Evolutionary conservation across 2,329 filamentous ascomycete genomes (phyloP).

Genomic region (Curvularia hawaiiensis): DNA sequence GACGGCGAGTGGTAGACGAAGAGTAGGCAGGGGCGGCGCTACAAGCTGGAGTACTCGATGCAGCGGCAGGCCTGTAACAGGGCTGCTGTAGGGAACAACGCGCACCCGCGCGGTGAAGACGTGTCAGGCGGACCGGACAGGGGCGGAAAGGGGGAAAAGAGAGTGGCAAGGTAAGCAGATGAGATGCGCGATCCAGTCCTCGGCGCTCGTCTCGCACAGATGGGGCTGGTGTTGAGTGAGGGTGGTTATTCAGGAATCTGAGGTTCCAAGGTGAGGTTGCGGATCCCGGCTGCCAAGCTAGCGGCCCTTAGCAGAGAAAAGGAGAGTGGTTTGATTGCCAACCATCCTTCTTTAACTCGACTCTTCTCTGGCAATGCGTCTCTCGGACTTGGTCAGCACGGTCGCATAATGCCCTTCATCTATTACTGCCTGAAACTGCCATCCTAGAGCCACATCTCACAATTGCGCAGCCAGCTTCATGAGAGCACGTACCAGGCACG

Average conservation of each 20-base stretch:
- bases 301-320: slow-evolving; percentile 17
- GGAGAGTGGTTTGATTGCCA: slow-evolving; percentile 25
- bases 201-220: slow-evolving; percentile 26
- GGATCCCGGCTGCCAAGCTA: slow-evolving; percentile 21
- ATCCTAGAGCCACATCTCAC: not conserved
- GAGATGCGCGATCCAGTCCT: slow-evolving; percentile 18
- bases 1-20: slow-evolving; percentile 14
- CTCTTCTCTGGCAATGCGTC: slow-evolving; percentile 14
- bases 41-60: slow-evolving; percentile 25
- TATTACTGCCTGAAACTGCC: slow-evolving; percentile 1
- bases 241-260: slow-evolving; percentile 31
- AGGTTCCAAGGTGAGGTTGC: slow-evolving; percentile 27
- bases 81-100: slow-evolving; percentile 28
- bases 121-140: slow-evolving; percentile 21
- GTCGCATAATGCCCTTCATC: slow-evolving; percentile 22
- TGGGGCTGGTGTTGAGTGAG: slow-evolving; percentile 31
- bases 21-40: slow-evolving; percentile 14
- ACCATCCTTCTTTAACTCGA: slow-evolving; percentile 21
- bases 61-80: slow-evolving; percentile 29
- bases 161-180: slow-evolving; percentile 16
- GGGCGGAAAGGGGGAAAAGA: slow-evolving; percentile 8
- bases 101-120: slow-evolving; percentile 36
- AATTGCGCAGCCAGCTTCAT: slow-evolving; percentile 13
- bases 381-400: slow-evolving; percentile 6
- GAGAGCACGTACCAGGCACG: slow-evolving; percentile 12